These are phyloP conservation scores for Cylindrotheca fusiformis DNA, from an alignment of 108 stramenopile species.

Conservation along the genomic window DNA sequence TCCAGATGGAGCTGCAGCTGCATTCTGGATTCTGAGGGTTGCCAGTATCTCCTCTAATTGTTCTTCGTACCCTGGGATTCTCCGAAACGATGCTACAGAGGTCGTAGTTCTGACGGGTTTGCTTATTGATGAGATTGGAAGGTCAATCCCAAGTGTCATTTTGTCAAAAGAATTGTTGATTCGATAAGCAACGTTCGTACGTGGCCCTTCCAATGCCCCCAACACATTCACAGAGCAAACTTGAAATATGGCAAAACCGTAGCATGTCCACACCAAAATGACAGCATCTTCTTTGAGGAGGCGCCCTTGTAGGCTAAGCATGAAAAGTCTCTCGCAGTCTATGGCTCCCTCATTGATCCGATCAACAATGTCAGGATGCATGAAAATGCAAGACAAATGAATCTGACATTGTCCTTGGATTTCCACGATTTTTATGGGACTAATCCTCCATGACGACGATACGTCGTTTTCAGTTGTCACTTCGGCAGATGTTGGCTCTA, in stretches of 20 bases:
- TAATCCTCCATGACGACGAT: neutral
- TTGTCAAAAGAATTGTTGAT: neutral
- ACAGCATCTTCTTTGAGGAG: constrained; percentile 4
- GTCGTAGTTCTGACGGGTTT: neutral
- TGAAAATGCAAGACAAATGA: constrained; percentile 3
- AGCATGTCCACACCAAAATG: neutral
- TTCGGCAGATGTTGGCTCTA: constrained; percentile 1
- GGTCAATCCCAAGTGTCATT: too few species aligned
- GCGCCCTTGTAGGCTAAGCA: constrained; percentile 1
- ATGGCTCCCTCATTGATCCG: neutral
- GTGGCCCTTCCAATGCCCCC: neutral
- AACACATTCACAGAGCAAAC: neutral
- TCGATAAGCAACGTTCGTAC: neutral
- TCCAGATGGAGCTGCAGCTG: constrained; percentile 47
- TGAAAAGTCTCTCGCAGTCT: neutral
- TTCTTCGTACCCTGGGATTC: constrained; percentile 61
- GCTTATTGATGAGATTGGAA: neutral
- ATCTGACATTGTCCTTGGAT: neutral
- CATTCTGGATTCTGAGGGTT: constrained; percentile 12
- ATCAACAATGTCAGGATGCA: neutral
- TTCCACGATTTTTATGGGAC: neutral
- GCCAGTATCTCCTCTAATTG: constrained; percentile 37
- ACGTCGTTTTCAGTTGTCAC: neutral
- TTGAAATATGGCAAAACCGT: constrained; percentile 3
- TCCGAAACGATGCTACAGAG: neutral